Evolutionary conservation across 208 protist genomes (phyloP).

Genomic region (Crithidia bombi): DNA sequence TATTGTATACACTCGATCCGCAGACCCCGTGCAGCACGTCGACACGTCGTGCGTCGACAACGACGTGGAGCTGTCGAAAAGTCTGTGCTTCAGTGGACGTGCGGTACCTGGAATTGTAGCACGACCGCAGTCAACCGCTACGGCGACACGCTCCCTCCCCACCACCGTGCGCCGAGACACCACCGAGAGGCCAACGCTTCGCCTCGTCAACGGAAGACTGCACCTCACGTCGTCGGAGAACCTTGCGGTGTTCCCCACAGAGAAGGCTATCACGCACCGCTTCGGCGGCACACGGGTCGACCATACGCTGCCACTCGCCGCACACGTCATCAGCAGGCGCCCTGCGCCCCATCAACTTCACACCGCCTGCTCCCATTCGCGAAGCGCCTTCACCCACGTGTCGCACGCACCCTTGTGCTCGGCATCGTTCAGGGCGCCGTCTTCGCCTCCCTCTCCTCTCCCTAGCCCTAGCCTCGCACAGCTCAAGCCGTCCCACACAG

Average conservation of each 20-base stretch:
- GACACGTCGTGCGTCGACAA: background rate
- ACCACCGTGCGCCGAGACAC: background rate
- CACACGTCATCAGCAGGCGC: background rate
- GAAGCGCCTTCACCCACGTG: background rate
- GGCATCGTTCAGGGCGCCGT: background rate
- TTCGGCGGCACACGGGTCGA: background rate
- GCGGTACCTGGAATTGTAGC: background rate
- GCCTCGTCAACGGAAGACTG: background rate
- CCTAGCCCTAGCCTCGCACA: too few relatives aligned
- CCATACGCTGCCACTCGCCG: background rate
- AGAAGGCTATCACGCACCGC: background rate
- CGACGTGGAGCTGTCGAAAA: background rate
- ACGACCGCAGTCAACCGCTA: background rate
- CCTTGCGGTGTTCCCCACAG: background rate
- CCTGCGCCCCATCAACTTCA: background rate
- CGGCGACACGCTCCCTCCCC: background rate
- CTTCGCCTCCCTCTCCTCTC: background rate
- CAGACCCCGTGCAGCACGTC: background rate
- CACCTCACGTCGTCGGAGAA: background rate
- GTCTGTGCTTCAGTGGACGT: slow-evolving; percentile 4
- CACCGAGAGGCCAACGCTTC: background rate
- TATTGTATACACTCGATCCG: background rate
- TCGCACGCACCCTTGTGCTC: background rate
- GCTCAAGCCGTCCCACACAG: background rate
- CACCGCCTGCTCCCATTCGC: background rate